Base-by-base conservation (phyloP, 805 yeast species). In the Grigorovia humatica region DNA sequence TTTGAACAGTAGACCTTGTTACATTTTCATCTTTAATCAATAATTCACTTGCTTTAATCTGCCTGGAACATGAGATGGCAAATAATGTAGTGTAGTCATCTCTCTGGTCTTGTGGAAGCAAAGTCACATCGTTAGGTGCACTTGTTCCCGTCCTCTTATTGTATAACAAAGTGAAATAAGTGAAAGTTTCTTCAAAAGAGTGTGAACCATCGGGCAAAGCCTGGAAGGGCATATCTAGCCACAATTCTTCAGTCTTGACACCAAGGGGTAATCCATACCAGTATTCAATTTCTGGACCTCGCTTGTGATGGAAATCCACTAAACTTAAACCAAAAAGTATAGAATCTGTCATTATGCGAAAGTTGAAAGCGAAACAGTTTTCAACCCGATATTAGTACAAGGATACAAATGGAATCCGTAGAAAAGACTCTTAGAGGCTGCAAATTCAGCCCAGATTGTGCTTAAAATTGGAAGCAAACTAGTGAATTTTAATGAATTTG, bases 181-280 rank as follows among this genome's bases (percentile, higher is more conserved):
- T 83, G 62, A 90, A 88, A 0, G 96, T 89, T 66, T 93, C 98
- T 64, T 89, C 95, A 63, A 83, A 91, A 20, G 90, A 75, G 66
- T 93, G 99, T 2, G 95, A 83, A 4, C 98, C 98, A 68, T 93
- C 99, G 0, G 99, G 98, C 20, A 93, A 71, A 1, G 96, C 95
- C 64, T 90, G 97, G 63, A 93, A 93, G 2, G 99, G 95, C 44
- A 93, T 69, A 61, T 83, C 81, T 11, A 93, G 89, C 90, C 96
- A 93, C 18, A 85, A 69, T 2, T 69, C 60, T 6, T 55, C 45
- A 0, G 75, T 62, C 40, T 62, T 54, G 15, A 66, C 59, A 29
- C 63, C 63, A 44, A 70, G 67, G 1, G 75, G 72, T 27, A 63
- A 51, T 2, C 82, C 80, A 19, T 83, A 75, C 88, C 96, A 87